Conservation (phyloP, 2,329 filamentous ascomycete genomes). For the Colletotrichum sp. region DNA sequence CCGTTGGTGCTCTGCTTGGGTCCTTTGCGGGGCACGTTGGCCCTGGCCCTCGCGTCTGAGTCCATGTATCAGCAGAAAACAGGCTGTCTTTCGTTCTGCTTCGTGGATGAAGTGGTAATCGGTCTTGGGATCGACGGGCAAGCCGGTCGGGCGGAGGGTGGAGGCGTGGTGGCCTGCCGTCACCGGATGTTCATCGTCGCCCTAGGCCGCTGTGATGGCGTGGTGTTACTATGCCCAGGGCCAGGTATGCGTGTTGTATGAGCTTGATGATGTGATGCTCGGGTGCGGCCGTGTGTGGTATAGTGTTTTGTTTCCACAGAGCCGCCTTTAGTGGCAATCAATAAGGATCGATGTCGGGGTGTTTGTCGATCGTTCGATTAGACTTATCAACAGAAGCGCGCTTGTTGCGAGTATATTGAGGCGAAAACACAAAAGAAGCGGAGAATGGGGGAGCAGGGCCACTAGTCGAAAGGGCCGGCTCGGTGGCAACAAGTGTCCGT, state of each 20-base stretch:
- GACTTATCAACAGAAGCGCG: neutral
- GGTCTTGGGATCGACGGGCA: neutral
- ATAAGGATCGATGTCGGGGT: neutral
- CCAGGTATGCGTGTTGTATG: neutral
- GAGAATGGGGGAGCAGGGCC: neutral
- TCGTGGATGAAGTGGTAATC: neutral
- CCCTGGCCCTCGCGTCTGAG: constrained; percentile 16
- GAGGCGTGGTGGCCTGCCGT: neutral
- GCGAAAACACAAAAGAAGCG: neutral
- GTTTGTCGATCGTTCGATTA: constrained; percentile 13
- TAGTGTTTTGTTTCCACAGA: constrained; percentile 2
- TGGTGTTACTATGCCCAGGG: neutral
- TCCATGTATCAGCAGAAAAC: constrained; percentile 9
- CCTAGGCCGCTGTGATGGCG: neutral
- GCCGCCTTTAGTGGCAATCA: neutral
- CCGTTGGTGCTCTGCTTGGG: constrained; percentile 16
- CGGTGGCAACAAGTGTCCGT: neutral
- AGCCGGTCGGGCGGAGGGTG: neutral
- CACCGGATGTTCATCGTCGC: constrained; percentile 6
- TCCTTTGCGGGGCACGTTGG: constrained; percentile 21
- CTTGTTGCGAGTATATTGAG: constrained; percentile 5
- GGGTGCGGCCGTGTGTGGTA: neutral
- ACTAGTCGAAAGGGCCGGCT: neutral
- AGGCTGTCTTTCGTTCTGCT: neutral
- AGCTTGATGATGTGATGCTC: neutral